Conservation (phyloP, 1,139 yeast genomes). For the Geotrichum aggregatum region DNA sequence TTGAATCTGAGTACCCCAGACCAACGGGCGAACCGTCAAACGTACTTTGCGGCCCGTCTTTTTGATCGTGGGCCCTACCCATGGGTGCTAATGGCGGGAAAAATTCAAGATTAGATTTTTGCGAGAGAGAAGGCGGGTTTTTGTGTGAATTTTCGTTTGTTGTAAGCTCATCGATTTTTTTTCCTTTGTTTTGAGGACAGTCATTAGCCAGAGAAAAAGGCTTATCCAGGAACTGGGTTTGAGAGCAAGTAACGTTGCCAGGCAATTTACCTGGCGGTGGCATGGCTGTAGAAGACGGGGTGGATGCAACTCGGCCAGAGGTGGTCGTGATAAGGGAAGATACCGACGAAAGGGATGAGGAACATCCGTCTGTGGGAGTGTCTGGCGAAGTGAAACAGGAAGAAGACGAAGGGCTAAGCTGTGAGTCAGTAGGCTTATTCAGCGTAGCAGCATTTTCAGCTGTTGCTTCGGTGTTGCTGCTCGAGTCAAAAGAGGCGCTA, state of each 20-base stretch:
- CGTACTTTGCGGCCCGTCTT: background rate
- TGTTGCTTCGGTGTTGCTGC: background rate
- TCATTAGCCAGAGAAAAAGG: background rate
- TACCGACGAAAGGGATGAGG: conserved; percentile 6
- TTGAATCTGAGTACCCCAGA: background rate
- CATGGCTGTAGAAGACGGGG: background rate
- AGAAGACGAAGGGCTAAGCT: conserved; percentile 3
- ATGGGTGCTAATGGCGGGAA: conserved; percentile 1
- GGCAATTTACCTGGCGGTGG: background rate
- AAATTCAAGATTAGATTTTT: background rate
- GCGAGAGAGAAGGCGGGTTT: background rate
- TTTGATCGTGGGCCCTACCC: background rate
- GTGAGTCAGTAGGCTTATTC: background rate
- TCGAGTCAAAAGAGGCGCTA: background rate
- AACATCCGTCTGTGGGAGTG: conserved; percentile 1
- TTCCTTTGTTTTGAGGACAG: background rate
- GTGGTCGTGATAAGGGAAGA: conserved; percentile 6
- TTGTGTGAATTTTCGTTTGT: background rate
- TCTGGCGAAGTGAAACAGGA: background rate
- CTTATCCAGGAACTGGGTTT: background rate
- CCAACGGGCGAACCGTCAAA: background rate
- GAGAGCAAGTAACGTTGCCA: background rate
- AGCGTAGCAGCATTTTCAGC: background rate
- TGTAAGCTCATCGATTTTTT: background rate
- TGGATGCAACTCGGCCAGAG: background rate